Conservation (phyloP, 768 basidiomycete genomes). For the Mrakia frigida region DNA sequence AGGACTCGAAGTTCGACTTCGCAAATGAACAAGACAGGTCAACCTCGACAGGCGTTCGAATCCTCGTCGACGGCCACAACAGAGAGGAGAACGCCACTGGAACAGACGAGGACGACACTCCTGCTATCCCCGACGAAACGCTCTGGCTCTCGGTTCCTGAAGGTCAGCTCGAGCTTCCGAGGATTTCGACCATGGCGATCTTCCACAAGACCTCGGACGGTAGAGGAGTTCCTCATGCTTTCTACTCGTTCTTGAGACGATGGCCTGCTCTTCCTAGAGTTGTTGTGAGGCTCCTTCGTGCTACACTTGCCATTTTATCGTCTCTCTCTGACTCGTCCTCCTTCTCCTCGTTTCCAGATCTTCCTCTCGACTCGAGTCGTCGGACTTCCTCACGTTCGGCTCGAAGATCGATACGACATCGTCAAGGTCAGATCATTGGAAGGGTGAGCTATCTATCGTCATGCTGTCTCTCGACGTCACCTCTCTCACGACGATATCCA, state of each 20-base stretch:
- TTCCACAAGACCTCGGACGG: constrained; percentile 58
- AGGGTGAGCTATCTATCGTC: constrained; percentile 33
- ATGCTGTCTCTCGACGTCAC: not conserved
- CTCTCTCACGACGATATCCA: too few species aligned
- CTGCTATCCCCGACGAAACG: not conserved
- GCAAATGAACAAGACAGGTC: constrained; percentile 22
- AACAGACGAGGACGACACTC: not conserved
- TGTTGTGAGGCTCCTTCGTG: constrained; percentile 50
- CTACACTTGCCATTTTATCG: not conserved
- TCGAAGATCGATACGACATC: constrained; percentile 55
- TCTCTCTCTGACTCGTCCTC: constrained; percentile 2
- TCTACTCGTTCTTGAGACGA: constrained; percentile 60
- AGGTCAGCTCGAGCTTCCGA: constrained; percentile 38
- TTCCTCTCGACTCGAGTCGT: constrained; percentile 59
- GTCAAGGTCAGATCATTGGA: constrained; percentile 57
- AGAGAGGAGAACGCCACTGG: constrained; percentile 32
- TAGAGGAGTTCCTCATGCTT: constrained; percentile 61
- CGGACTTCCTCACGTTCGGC: constrained; percentile 51
- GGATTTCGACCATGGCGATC: constrained; percentile 54
- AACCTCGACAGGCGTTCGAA: constrained; percentile 40
- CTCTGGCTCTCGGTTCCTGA: constrained; percentile 11
- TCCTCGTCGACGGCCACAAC: constrained; percentile 23
- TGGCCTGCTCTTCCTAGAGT: constrained; percentile 66
- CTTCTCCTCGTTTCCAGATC: constrained; percentile 47
- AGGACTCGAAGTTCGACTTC: constrained; percentile 34